Evolutionary conservation across 2,329 filamentous ascomycete species (phyloP).

Genomic region (Xylaria sp.): DNA sequence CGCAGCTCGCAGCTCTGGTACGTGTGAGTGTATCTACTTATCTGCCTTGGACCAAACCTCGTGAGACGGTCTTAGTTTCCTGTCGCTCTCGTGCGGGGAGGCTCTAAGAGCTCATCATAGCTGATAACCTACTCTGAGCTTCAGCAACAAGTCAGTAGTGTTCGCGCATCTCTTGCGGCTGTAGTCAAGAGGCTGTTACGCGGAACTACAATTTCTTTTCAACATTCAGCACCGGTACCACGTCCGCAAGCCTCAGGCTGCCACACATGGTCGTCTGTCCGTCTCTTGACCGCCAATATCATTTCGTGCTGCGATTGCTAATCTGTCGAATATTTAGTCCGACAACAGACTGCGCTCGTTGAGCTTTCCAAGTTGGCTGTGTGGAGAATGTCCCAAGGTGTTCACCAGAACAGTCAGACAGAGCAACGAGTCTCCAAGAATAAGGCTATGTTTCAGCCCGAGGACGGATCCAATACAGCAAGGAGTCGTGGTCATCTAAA

Average conservation of each 20-base stretch:
- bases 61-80: neutral
- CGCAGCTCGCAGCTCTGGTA: constrained; percentile 20
- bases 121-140: neutral
- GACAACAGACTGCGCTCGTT: constrained; percentile 19
- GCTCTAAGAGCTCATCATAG: neutral
- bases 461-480: constrained; percentile 32
- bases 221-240: neutral
- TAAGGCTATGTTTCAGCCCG: constrained; percentile 34
- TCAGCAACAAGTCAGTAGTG: neutral
- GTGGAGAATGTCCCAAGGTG: constrained; percentile 39
- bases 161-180: constrained; percentile 9
- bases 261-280: neutral
- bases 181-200: neutral
- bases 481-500: constrained; percentile 57
- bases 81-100: neutral
- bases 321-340: constrained; percentile 18
- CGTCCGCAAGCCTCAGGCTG: neutral
- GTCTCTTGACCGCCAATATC: neutral
- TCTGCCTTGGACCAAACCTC: neutral
- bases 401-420: constrained; percentile 34
- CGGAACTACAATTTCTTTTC: neutral
- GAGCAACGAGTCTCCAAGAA: constrained; percentile 37
- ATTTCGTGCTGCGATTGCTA: constrained; percentile 1
- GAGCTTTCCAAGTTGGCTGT: constrained; percentile 7
- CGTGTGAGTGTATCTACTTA: neutral